A percentile compares a stretch with the other conserved stretches of the same genome.
These are phyloP conservation scores for Trichocladium antarcticum DNA, from an alignment of 495 filamentous ascomycete species.

Conservation along the genomic window DNA sequence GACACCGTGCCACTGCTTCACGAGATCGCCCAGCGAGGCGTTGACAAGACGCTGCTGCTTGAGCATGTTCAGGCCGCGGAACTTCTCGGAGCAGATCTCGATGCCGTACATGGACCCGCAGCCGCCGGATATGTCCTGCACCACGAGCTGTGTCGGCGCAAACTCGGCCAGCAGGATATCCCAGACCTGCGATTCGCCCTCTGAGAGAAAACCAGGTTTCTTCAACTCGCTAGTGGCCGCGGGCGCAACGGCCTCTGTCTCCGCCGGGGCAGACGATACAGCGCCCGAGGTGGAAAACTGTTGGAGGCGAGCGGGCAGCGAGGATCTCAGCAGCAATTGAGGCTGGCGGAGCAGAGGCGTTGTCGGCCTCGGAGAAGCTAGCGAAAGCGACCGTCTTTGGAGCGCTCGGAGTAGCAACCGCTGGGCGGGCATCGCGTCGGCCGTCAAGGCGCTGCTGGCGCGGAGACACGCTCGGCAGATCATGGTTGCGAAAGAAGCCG, in stretches of 20 bases:
- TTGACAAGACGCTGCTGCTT: conserved; percentile 67
- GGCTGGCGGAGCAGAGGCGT: background rate
- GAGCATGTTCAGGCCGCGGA: conserved; percentile 53
- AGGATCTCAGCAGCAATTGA: background rate
- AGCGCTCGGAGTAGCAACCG: background rate
- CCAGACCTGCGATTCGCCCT: conserved; percentile 38
- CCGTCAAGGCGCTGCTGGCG: conserved; percentile 1
- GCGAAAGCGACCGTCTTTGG: conserved; percentile 1
- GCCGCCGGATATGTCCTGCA: conserved; percentile 69
- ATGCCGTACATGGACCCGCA: conserved; percentile 73
- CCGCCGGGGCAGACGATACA: conserved; percentile 1
- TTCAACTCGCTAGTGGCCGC: conserved; percentile 7
- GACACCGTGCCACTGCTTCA: conserved; percentile 67
- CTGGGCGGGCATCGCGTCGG: conserved; percentile 1
- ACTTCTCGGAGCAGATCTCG: conserved; percentile 53
- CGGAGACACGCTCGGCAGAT: conserved; percentile 22
- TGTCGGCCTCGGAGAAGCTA: background rate
- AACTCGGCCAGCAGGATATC: conserved; percentile 34
- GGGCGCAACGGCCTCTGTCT: background rate
- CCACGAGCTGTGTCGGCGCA: conserved; percentile 38
- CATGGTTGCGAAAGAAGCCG: conserved; percentile 4
- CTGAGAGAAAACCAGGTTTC: conserved; percentile 33
- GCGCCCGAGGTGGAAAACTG: conserved; percentile 1
- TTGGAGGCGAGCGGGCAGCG: background rate
- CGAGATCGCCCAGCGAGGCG: conserved; percentile 51